phyloP scores from a whole-genome alignment of 2,329 filamentous ascomycete genomes.

The Calcarisporium arbuscula region DNA sequence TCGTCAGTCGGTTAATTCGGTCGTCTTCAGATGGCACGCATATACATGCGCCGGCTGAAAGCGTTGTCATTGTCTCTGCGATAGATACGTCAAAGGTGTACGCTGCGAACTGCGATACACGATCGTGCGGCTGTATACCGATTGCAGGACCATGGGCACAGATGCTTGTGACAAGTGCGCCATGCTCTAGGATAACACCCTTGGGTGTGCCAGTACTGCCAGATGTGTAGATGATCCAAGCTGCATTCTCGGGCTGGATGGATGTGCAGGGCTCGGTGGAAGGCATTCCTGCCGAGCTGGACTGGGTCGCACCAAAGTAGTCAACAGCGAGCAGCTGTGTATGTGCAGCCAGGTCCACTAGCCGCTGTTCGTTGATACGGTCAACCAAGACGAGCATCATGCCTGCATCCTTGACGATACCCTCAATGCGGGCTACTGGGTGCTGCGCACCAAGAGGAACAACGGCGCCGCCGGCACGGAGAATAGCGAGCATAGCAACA shows the following conservation, averaged over 20 bases:
- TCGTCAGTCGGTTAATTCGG: conserved; percentile 2
- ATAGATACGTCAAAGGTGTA: conserved; percentile 4
- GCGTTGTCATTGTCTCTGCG: conserved; percentile 1
- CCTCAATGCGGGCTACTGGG: neutral
- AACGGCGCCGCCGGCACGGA: conserved; percentile 8
- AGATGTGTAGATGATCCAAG: conserved; percentile 53
- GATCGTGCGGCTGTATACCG: neutral
- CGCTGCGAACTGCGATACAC: conserved; percentile 1
- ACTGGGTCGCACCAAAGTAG: too few relatives aligned
- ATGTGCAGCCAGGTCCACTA: too few relatives aligned
- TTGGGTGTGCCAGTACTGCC: conserved; percentile 53
- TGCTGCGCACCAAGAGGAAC: conserved; percentile 8
- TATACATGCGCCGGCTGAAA: conserved; percentile 4
- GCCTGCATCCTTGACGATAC: neutral
- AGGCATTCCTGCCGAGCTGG: too few relatives aligned
- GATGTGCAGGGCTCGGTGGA: too few relatives aligned
- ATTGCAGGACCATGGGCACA: conserved; percentile 3
- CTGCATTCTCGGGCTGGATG: too few relatives aligned
- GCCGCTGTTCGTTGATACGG: too few relatives aligned
- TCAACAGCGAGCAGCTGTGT: too few relatives aligned
- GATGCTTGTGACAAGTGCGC: conserved; percentile 4
- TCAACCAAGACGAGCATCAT: too few relatives aligned
- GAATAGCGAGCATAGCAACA: conserved; percentile 8
- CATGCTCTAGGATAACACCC: conserved; percentile 37
- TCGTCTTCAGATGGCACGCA: conserved; percentile 5